Evolutionary conservation across 441 rosid genomes (phyloP), one percentile per base, ranked within the genome.

Genomic region (Adansonia rubrostipa): DNA sequence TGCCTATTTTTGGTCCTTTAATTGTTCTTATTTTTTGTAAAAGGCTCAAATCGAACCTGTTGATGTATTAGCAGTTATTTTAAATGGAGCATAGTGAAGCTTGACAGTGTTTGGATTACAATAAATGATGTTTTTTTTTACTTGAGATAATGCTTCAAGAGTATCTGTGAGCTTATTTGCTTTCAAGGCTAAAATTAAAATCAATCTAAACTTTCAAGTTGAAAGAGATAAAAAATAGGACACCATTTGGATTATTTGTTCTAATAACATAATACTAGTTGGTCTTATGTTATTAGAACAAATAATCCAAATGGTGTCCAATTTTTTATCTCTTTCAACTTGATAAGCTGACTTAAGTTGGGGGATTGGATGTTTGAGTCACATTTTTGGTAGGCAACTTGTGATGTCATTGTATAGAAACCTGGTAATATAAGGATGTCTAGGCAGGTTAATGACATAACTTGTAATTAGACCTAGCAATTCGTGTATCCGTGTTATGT

Each of bases 151-250:
- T 36, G 47, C 48, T 15, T 64, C 6, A 10, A 64, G 48, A 15
- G 69, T 3, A 6, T 10, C 36, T 33, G 47, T 36, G 44, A 36
- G 69, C 8, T 13, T 65, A 65, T 65, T 36, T 65, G 22, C 50
- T 15, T 65, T 65, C 70, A 36, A 65, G 70, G 13, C 5, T n/a
- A 64, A 64, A 8, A 65, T 65, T 4, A 65, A 65, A 40, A 45
- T 20, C 68, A 28, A 68, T 9, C 36, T 45, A 68, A 68, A 5
- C 56, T 45, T 6, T 10, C 17, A 10, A 5, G 42, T 47, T 13
- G 40, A 47, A 69, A 45, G 40, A 47, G 56, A n/a, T 11, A 47
- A 68, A 68, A 20, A 20, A 1, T 10, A 5, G 36, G 36, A 68
- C 20, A 1, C 33, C 9, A n/a, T 4, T 44, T 65, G 13, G 40